A percentile compares a stretch with the other conserved stretches of the same genome.
Conservation (phyloP, 257 asterid species). For the Solanum pennellii region DNA sequence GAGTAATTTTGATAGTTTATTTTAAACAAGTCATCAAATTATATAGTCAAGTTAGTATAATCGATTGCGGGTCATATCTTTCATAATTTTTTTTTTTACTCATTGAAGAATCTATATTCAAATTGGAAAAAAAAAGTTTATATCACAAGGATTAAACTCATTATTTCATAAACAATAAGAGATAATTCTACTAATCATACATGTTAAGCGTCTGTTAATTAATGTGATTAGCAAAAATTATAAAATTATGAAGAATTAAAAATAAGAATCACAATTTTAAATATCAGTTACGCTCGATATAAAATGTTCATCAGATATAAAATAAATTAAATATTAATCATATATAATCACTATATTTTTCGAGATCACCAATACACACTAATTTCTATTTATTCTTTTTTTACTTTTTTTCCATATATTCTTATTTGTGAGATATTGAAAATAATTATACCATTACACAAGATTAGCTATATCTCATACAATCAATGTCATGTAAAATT, state of each 20-base stretch:
- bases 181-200: too few relatives aligned
- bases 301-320: not conserved
- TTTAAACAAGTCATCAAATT: too few relatives aligned
- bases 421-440: not conserved
- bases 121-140: not conserved
- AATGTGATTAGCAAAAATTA: too few relatives aligned
- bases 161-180: too few relatives aligned
- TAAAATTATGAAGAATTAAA: too few relatives aligned
- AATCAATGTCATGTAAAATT: not conserved
- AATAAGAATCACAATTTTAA: too few relatives aligned
- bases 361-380: rapidly evolving
- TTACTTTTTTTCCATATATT: too few relatives aligned
- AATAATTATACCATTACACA: too few relatives aligned
- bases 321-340: too few relatives aligned
- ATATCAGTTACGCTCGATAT: rapidly evolving
- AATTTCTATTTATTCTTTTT: too few relatives aligned
- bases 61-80: not conserved
- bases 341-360: not conserved
- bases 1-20: too few relatives aligned
- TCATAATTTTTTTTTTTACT: not conserved
- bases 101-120: not conserved
- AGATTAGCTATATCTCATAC: not conserved
- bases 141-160: not conserved
- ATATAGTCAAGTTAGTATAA: not conserved
- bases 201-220: rapidly evolving